phyloP scores from a whole-genome alignment of 2,329 filamentous ascomycete genomes.

The Nakataea oryzae region DNA sequence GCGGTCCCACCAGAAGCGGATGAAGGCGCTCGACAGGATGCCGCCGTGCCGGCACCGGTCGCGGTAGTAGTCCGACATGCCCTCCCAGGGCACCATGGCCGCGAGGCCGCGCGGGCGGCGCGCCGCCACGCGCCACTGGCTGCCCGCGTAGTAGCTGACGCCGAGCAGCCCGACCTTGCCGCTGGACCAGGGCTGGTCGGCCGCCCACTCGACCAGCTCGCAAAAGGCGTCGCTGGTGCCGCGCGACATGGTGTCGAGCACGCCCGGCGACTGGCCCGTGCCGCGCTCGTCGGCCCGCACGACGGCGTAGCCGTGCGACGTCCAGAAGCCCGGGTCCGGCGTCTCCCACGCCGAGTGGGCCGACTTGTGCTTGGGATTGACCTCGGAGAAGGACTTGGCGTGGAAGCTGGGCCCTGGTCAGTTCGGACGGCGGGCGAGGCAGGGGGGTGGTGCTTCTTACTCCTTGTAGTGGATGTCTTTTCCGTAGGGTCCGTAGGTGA shows the following conservation, averaged over 20 bases:
- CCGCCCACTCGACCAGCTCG: conserved; percentile 38
- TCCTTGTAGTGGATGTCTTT: conserved; percentile 59
- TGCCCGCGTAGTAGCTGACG: conserved; percentile 34
- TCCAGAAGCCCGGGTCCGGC: conserved; percentile 47
- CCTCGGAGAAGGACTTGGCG: conserved; percentile 30
- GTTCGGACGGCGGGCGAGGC: neutral
- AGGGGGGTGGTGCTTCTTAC: conserved; percentile 15
- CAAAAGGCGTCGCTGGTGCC: conserved; percentile 36
- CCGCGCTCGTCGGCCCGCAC: conserved; percentile 42
- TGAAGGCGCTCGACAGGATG: conserved; percentile 48
- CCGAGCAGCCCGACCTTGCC: conserved; percentile 38
- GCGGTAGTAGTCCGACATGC: conserved; percentile 42
- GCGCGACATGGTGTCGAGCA: conserved; percentile 37
- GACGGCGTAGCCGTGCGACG: conserved; percentile 39
- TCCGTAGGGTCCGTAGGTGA: conserved; percentile 65
- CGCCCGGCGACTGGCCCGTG: conserved; percentile 33
- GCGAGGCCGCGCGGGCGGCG: conserved; percentile 32
- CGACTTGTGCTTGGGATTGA: conserved; percentile 42
- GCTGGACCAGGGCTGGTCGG: conserved; percentile 33
- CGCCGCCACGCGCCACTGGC: conserved; percentile 38
- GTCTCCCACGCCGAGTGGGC: conserved; percentile 49
- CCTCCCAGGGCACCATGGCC: conserved; percentile 40
- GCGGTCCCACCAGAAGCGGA: conserved; percentile 56
- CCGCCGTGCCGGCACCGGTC: conserved; percentile 52
- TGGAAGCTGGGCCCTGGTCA: conserved; percentile 20